Evolutionary conservation across 768 basidiomycete genomes (phyloP).

Genomic region (Nevesoporus exiguus): DNA sequence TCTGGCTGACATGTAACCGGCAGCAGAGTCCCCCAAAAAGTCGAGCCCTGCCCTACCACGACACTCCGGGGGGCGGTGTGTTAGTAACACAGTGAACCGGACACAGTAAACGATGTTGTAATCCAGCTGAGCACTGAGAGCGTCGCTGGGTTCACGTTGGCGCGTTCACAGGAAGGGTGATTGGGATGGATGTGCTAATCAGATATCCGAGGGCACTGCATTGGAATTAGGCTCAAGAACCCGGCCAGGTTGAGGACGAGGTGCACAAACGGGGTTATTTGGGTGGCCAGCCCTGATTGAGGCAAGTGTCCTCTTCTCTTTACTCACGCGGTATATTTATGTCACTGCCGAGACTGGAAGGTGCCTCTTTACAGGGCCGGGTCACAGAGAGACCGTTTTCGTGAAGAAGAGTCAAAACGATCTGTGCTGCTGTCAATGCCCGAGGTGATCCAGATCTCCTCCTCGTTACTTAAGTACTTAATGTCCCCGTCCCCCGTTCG

Average conservation of each 20-base stretch:
- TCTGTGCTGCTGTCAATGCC: conserved; percentile 31
- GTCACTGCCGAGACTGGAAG: conserved; percentile 36
- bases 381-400: conserved; percentile 34
- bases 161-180: conserved; percentile 24
- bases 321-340: conserved; percentile 35
- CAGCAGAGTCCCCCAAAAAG: conserved; percentile 7
- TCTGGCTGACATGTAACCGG: conserved; percentile 17
- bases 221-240: conserved; percentile 35
- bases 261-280: conserved; percentile 22
- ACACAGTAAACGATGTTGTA: conserved; percentile 7
- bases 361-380: conserved; percentile 30
- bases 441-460: conserved; percentile 48
- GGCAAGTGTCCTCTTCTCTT: conserved; percentile 25
- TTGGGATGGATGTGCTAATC: conserved; percentile 28
- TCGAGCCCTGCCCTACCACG: conserved; percentile 1
- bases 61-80: neutral
- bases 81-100: neutral
- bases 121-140: neutral
- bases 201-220: conserved; percentile 38
- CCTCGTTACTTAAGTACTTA: conserved; percentile 47
- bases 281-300: conserved; percentile 21
- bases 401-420: conserved; percentile 31
- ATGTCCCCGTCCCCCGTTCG: conserved; percentile 45
- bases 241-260: conserved; percentile 14
- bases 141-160: conserved; percentile 27